phyloP scores from a whole-genome alignment of 2,329 filamentous ascomycete species.

The Trichoderma sp. region DNA sequence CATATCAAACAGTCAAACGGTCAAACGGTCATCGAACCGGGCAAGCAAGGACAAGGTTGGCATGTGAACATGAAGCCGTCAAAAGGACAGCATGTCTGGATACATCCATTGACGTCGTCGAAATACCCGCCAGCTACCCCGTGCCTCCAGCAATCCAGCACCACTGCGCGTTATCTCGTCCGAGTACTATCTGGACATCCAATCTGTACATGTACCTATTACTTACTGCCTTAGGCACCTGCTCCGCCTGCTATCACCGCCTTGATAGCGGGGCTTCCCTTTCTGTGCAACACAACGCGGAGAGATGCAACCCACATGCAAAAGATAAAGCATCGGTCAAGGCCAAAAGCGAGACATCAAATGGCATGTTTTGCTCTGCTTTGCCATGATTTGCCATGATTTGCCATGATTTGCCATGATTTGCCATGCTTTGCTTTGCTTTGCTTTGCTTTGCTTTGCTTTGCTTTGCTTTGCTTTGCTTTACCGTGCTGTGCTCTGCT shows the following conservation, averaged over 20 bases:
- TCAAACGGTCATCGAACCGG: not conserved
- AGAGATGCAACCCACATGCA: slow-evolving; percentile 12
- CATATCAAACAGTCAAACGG: not conserved
- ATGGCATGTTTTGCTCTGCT: not conserved
- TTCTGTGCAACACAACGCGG: slow-evolving; percentile 9
- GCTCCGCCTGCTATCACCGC: not conserved
- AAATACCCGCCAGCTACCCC: not conserved
- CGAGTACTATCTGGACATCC: too few relatives aligned
- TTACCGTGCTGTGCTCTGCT: too few relatives aligned
- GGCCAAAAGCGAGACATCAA: not conserved
- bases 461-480: not conserved
- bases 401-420: not conserved
- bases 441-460: not conserved
- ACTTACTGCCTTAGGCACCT: not conserved
- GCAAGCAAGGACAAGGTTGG: not conserved
- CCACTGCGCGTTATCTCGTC: not conserved
- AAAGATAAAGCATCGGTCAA: slow-evolving; percentile 16
- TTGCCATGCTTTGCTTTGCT: not conserved
- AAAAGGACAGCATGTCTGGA: not conserved
- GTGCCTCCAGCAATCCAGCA: not conserved
- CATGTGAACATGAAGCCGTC: not conserved
- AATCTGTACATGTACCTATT: not conserved
- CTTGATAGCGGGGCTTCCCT: slow-evolving; percentile 12
- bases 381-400: not conserved
- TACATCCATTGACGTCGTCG: not conserved